Conservation (phyloP, 768 basidiomycete genomes). For the Phanerochaete sordida region DNA sequence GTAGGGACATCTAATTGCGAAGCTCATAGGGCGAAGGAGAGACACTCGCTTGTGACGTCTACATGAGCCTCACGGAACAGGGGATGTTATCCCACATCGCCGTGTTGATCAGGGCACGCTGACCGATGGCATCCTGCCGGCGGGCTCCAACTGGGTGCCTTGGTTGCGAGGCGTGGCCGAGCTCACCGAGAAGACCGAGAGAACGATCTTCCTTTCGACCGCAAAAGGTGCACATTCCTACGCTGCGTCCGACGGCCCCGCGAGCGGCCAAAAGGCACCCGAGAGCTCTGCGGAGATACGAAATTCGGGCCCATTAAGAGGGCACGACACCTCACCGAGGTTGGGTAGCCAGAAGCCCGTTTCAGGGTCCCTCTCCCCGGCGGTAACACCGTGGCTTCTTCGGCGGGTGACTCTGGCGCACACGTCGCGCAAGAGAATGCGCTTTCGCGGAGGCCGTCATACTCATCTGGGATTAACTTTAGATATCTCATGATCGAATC, state of each 20-base stretch:
- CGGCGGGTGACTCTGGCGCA: background rate
- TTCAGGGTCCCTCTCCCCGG: background rate
- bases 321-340: background rate
- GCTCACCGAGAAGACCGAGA: background rate
- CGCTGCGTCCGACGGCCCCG: background rate
- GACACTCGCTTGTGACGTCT: background rate
- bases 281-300: background rate
- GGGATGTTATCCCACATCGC: background rate
- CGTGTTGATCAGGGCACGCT: background rate
- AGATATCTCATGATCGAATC: background rate
- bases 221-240: background rate
- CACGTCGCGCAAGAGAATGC: background rate
- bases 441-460: background rate
- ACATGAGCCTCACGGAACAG: background rate
- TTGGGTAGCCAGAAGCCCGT: no score
- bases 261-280: background rate
- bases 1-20: background rate
- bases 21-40: background rate
- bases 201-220: background rate
- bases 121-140: background rate
- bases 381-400: background rate
- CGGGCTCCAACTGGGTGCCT: background rate
- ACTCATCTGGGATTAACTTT: background rate
- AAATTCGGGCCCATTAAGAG: background rate
- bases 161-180: background rate